Evolutionary conservation across 1,139 yeast species (phyloP).

Genomic region (Protomyces lactucae-debilis): DNA sequence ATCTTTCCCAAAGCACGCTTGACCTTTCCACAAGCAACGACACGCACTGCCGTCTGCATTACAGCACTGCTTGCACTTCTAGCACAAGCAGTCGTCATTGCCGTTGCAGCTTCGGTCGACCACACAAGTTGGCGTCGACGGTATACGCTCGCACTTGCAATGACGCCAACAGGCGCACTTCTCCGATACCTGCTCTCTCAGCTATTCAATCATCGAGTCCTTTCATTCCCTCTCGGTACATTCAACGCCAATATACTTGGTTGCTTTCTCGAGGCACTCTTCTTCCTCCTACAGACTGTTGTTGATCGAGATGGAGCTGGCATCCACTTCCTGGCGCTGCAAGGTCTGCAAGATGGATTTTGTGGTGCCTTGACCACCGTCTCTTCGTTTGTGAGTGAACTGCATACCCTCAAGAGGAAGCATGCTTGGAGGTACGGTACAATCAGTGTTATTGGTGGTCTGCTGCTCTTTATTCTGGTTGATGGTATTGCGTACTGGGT

Average conservation of each 20-base stretch:
- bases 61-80: background rate
- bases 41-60: background rate
- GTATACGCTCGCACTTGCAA: conserved; percentile 50
- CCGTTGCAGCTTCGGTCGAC: conserved; percentile 42
- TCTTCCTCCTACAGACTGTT: conserved; percentile 47
- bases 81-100: conserved; percentile 35
- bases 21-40: background rate
- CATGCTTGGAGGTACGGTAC: conserved; percentile 31
- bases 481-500: conserved; percentile 30
- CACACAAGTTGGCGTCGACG: conserved; percentile 58
- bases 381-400: conserved; percentile 36
- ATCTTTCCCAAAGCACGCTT: background rate
- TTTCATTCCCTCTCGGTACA: conserved; percentile 66
- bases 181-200: conserved; percentile 54
- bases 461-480: conserved; percentile 28
- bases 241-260: conserved; percentile 63
- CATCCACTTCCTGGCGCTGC: conserved; percentile 36
- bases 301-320: conserved; percentile 29
- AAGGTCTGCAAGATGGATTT: conserved; percentile 38
- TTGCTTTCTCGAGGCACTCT: conserved; percentile 51
- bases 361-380: conserved; percentile 37
- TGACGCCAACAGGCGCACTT: conserved; percentile 67
- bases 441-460: conserved; percentile 27
- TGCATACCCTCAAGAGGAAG: conserved; percentile 35
- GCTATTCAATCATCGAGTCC: conserved; percentile 44